Conservation (phyloP, 345 rosid species). For the Salix arbutifolia region DNA sequence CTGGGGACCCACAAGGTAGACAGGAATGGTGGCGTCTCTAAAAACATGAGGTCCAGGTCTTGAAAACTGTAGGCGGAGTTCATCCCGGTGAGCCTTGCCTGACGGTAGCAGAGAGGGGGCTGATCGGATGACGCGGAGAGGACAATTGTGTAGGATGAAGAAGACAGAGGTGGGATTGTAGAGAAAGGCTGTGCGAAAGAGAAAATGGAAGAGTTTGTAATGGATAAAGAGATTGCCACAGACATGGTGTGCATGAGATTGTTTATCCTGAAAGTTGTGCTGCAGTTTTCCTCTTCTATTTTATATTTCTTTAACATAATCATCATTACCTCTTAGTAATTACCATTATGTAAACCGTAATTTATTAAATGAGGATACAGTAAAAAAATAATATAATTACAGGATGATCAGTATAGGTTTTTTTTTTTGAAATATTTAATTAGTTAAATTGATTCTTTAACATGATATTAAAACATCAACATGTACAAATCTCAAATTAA, state of each 20-base stretch:
- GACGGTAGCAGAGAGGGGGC: conserved; percentile 49
- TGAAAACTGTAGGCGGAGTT: conserved; percentile 50
- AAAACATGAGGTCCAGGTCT: conserved; percentile 6
- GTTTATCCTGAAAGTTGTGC: conserved; percentile 36
- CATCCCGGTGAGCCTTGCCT: conserved; percentile 50
- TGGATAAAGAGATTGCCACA: conserved; percentile 57
- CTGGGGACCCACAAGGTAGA: conserved; percentile 3
- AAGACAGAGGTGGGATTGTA: conserved; percentile 49
- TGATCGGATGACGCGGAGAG: conserved; percentile 35
- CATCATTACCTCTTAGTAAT: too few species aligned
- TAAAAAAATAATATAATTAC: too few species aligned
- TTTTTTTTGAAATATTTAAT: too few species aligned
- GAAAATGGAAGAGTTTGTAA: conserved; percentile 40
- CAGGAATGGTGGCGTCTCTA: too few species aligned
- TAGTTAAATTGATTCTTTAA: too few species aligned
- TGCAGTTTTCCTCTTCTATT: too few species aligned
- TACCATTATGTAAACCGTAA: too few species aligned
- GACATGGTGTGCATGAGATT: conserved; percentile 81
- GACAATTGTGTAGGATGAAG: conserved; percentile 36
- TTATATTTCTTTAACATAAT: too few species aligned
- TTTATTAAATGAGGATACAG: too few species aligned
- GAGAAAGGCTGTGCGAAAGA: conserved; percentile 41
- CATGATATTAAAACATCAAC: too few species aligned
- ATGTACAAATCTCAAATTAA: too few species aligned
- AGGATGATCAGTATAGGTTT: too few species aligned